Base-by-base conservation (phyloP, 768 basidiomycete species). In the Naganishia vaughanmartiniae region DNA sequence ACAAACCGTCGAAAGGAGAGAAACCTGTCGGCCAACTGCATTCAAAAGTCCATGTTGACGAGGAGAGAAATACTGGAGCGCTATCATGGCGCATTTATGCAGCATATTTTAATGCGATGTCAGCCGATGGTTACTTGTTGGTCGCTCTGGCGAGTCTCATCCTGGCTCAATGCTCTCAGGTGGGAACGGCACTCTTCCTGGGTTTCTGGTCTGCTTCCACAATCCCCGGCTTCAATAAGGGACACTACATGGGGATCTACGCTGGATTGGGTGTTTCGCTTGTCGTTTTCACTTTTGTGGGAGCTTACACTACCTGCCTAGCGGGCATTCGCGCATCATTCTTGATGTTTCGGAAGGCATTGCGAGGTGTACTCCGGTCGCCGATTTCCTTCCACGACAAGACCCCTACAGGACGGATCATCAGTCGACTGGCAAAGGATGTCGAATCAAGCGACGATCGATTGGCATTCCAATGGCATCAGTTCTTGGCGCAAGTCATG, bases 311-410 rank as follows among this genome's bases (percentile, higher is more conserved):
- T 11, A 72, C 76, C 53, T 70, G 74, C 58, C 48, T 83, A 19
- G 75, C 79, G 11, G 82, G 78, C 21, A 74, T 84, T 34, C 70
- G 73, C 0, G 85, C 84, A 0, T 83, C 82, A 0, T 77, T 82
- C 69, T 82, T 78, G 14, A 77, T 90, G 46, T 90, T 89, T 81
- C 85, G 82, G 73, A 78, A 82, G 9, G 88, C 88, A 0, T 80
- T 90, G 14, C 76, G 72, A 10, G 83, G 84, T 24, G 87, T 91
- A 6, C 75, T 91, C 65, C 80, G 84, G 5, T 89, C 88, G 7
- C 87, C 88, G 0, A 78, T 84, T 0, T 85, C 87, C 3, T 90
- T 89, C 81, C 90, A 89, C 75, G 89, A 91, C 76, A 88, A 88
- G 0, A 90, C 89, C 0, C 71, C 71, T 17, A 73, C 72, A 15